Evolutionary conservation across 2,329 filamentous ascomycete genomes (phyloP).

Genomic region (Truncatella angustata): DNA sequence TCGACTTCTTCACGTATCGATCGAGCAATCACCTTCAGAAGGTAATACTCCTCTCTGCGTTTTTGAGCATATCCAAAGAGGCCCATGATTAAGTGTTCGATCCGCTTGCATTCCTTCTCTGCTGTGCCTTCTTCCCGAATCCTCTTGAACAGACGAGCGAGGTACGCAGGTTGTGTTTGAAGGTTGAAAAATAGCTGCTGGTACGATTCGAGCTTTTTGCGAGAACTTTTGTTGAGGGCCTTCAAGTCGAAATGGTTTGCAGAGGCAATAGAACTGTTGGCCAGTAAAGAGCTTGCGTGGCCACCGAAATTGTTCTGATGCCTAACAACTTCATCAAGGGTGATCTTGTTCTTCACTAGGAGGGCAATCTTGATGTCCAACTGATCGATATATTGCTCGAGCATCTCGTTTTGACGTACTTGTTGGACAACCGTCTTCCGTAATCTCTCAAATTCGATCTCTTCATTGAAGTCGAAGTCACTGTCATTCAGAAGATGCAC

Average conservation of each 20-base stretch:
- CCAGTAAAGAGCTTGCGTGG: slow-evolving; percentile 78
- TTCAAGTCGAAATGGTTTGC: slow-evolving; percentile 95
- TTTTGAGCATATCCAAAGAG: slow-evolving; percentile 98
- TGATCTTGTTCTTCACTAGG: slow-evolving; percentile 99
- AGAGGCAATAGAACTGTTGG: slow-evolving; percentile 84
- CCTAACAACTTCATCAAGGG: slow-evolving; percentile 92
- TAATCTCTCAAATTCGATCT: slow-evolving; percentile 92
- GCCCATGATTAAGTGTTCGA: slow-evolving; percentile 93
- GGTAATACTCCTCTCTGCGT: slow-evolving; percentile 92
- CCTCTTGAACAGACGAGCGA: slow-evolving; percentile 82
- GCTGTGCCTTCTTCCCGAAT: slow-evolving; percentile 79
- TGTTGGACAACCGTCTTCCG: slow-evolving; percentile 96
- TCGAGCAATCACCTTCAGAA: slow-evolving; percentile 81
- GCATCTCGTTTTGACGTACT: slow-evolving; percentile 93
- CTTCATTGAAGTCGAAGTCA: slow-evolving; percentile 98
- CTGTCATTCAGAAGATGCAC: slow-evolving; percentile 97
- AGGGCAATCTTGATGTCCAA: slow-evolving; percentile 98
- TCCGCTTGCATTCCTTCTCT: slow-evolving; percentile 89
- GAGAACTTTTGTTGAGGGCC: slow-evolving; percentile 93
- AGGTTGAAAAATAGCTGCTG: slow-evolving; percentile 97
- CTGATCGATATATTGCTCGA: slow-evolving; percentile 97
- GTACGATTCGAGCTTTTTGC: slow-evolving; percentile 93
- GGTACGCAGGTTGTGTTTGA: slow-evolving; percentile 93
- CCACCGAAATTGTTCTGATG: slow-evolving; percentile 96
- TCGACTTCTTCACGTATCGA: slow-evolving; percentile 87